Base-by-base conservation (phyloP, 345 rosid species). In the Toxicodendron radicans region DNA sequence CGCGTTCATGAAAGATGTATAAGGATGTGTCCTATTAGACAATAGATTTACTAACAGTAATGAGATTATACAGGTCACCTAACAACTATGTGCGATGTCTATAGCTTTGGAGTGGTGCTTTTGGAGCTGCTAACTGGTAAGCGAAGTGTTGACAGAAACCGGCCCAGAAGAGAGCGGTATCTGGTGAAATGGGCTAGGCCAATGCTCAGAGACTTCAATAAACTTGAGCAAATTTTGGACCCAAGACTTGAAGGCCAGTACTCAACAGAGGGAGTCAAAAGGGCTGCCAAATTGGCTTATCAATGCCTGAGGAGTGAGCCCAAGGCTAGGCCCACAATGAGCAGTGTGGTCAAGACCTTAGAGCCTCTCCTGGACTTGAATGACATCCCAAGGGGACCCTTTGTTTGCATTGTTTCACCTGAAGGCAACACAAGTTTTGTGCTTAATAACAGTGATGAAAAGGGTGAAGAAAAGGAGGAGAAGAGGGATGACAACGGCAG, bases 171-270 rank as follows among this genome's bases (percentile, higher is more conserved):
- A 65, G 85, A 90, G 64, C 69, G 75, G 70, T 73, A 80, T 68
- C 79, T 90, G 7, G 91, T 87, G 46, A 84, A 88, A 43, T 90
- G 95, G 95, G 91, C 88, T 8, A 77, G 87, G 73, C 89, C 95
- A 0, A 33, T 76, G 14, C 63, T 88, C 61, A 90, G 83, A 58
- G 87, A 88, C 66, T 62, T 74, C 17, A 70, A 66, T 2, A 88
- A 82, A 43, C 79, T 88, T 8, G 80, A 81, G 32, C 80, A 68
- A 10, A 79, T 88, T 73, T 78, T 88, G 75, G 95, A 90, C 79
- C 84, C 87, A 0, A 85, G 84, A 68, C 92, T 90, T 3, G 92
- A 88, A 61, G 90, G 87, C 4, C 95, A 79, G 70, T 88, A 87
- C 68, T 85, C 95, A 0, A 58, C 68, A 0, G 82, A 79, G 27